These are phyloP conservation scores for Boletus insuetus DNA, from an alignment of 768 basidiomycete species.

Conservation along the genomic window DNA sequence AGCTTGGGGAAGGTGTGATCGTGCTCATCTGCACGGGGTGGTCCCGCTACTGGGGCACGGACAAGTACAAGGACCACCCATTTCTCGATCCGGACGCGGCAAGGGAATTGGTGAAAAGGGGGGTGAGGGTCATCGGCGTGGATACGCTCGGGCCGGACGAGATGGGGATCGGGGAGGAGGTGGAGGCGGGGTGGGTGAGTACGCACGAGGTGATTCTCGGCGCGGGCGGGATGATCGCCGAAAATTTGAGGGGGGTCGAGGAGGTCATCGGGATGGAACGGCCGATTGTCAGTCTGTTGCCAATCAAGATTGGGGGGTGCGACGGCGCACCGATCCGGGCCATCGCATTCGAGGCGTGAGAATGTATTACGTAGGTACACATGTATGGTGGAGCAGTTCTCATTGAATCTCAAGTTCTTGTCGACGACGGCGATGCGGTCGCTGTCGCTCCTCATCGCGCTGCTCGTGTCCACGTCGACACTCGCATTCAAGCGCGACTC, in stretches of 20 bases:
- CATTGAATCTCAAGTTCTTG: neutral
- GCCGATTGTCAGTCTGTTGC: slow-evolving; percentile 52
- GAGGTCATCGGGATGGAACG: slow-evolving; percentile 32
- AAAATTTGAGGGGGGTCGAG: slow-evolving; percentile 62
- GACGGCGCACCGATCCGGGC: slow-evolving; percentile 72
- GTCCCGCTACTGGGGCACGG: slow-evolving; percentile 50
- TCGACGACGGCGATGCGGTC: slow-evolving; percentile 15
- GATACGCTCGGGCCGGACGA: slow-evolving; percentile 69
- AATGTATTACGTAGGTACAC: slow-evolving; percentile 11
- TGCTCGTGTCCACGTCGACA: slow-evolving; percentile 32
- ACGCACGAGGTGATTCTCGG: slow-evolving; percentile 61
- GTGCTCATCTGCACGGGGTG: slow-evolving; percentile 66
- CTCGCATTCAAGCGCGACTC: slow-evolving; percentile 74
- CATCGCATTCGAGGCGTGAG: slow-evolving; percentile 39
- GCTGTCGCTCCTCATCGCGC: slow-evolving; percentile 30
- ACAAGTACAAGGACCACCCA: slow-evolving; percentile 55
- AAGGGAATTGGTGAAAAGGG: slow-evolving; percentile 43
- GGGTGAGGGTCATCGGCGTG: slow-evolving; percentile 55
- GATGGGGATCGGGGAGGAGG: slow-evolving; percentile 8
- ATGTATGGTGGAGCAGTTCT: neutral
- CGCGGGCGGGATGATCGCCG: slow-evolving; percentile 61
- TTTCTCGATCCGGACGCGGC: slow-evolving; percentile 55
- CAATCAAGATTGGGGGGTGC: slow-evolving; percentile 52
- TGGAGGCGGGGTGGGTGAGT: neutral
- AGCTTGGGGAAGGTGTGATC: slow-evolving; percentile 40